phyloP scores from a whole-genome alignment of 2,329 filamentous ascomycete genomes.

The Pseudogymnoascus sp. region DNA sequence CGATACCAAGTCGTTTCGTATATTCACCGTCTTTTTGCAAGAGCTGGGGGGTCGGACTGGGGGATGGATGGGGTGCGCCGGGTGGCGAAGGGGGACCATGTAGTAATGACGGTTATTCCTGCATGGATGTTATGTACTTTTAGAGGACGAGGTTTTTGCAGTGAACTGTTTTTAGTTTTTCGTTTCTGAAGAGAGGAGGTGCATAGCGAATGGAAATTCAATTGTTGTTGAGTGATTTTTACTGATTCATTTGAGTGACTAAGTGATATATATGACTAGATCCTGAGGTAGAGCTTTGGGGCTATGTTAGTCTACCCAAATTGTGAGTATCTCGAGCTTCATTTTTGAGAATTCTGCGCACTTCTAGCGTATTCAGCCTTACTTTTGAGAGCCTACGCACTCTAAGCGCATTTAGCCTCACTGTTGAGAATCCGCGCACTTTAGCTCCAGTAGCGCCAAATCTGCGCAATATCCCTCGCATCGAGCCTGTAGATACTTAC shows the following conservation, averaged over 20 bases:
- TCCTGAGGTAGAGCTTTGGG: background rate
- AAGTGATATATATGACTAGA: background rate
- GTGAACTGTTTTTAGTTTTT: background rate
- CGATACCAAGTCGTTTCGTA: constrained; percentile 6
- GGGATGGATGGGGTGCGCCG: background rate
- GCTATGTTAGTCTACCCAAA: background rate
- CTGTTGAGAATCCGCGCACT: no score
- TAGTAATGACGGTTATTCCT: constrained; percentile 3
- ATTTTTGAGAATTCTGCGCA: no score
- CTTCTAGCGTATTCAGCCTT: no score
- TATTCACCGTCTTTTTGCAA: constrained; percentile 7
- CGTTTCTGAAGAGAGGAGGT: background rate
- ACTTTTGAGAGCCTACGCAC: no score
- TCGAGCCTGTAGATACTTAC: no score
- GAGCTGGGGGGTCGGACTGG: constrained; percentile 1
- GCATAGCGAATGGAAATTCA: background rate
- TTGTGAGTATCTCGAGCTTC: no score
- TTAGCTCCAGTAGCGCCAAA: no score
- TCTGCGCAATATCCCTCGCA: no score
- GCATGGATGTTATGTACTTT: constrained; percentile 7
- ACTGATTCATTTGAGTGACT: background rate
- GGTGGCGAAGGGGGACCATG: background rate
- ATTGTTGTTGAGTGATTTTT: background rate
- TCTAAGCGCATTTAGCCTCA: no score
- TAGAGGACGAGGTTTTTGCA: background rate